Base-by-base conservation (phyloP, 1,139 yeast species). In the Schwanniomyces etchellsii region DNA sequence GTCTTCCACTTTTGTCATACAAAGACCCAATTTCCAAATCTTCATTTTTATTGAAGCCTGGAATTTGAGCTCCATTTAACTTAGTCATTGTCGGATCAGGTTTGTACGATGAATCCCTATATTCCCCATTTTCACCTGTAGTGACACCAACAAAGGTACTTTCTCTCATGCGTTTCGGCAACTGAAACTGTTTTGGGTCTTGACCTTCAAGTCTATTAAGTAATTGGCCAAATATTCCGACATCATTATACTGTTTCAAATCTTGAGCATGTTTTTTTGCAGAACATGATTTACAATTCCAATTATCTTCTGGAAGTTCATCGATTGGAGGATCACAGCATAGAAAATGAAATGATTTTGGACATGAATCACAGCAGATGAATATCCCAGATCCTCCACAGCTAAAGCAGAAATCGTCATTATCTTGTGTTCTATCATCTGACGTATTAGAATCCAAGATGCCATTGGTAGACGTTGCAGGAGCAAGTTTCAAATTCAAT, bases 331-430 rank as follows among this genome's bases (percentile, higher is more conserved):
- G 97, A 44, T 85, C 83, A 39, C 91, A 74, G 52, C 98, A 91
- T 9, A 84, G 69, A 48, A 91, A 86, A 50, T 91, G 98, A 54
- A 89, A 91, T 1, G 96, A 84, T 46, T 72, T 73, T 0, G 96
- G 96, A 55, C 98, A 91, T 2, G 84, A 69, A 44, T 91, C 98
- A 58, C 98, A 91, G 55, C 97, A 91, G 18, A 91, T 66, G 42
- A 91, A 86, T 23, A 84, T 69, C 5, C 98, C 98, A 0, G 89
- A 66, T 16, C 88, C 86, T 1, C 93, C 88, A 57, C 98, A 91
- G 0, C 93, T 70, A 15, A 83, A 67, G 48, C 98, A 91, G 51
- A 71, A 88, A 54, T 91, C 98, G 42, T 89, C 93, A 51, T 91
- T 91, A 38, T 76, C 70, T 38, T 61, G 47, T 32, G 60, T 47